These are phyloP conservation scores for Talaromyces adpressus DNA, from an alignment of 495 filamentous ascomycete genomes.

Conservation along the genomic window DNA sequence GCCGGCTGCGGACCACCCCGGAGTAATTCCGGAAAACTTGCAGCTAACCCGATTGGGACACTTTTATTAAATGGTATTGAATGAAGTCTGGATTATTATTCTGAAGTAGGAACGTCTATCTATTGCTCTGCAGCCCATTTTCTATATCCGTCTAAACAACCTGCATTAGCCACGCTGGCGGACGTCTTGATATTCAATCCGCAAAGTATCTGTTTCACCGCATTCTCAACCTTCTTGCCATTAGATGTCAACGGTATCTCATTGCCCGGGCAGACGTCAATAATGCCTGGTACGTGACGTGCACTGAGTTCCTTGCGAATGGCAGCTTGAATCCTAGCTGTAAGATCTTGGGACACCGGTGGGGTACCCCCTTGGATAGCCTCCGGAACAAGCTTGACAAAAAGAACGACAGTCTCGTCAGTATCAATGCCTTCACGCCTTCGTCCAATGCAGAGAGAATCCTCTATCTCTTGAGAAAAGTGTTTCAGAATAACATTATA, in stretches of 20 bases:
- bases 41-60: background rate
- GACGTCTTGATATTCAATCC: conserved; percentile 78
- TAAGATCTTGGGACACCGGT: conserved; percentile 36
- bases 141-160: conserved; percentile 78
- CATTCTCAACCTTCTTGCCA: conserved; percentile 91
- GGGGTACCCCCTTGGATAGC: conserved; percentile 12
- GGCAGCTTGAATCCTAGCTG: conserved; percentile 49
- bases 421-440: conserved; percentile 57
- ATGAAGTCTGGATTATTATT: background rate
- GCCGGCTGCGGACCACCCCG: background rate
- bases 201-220: conserved; percentile 90
- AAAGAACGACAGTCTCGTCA: conserved; percentile 82
- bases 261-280: conserved; percentile 55
- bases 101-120: background rate
- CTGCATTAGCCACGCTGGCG: conserved; percentile 78
- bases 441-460: conserved; percentile 79
- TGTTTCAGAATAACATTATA: conserved; percentile 83
- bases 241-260: conserved; percentile 87
- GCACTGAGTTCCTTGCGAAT: conserved; percentile 72
- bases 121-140: conserved; percentile 52
- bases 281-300: conserved; percentile 76
- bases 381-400: conserved; percentile 64
- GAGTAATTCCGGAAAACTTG: background rate
- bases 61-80: background rate
- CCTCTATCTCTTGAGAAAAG: conserved; percentile 69